Evolutionary conservation across 257 asterid genomes (phyloP), one percentile per base, ranked within the genome.

Genomic region (Petunia axillaris): DNA sequence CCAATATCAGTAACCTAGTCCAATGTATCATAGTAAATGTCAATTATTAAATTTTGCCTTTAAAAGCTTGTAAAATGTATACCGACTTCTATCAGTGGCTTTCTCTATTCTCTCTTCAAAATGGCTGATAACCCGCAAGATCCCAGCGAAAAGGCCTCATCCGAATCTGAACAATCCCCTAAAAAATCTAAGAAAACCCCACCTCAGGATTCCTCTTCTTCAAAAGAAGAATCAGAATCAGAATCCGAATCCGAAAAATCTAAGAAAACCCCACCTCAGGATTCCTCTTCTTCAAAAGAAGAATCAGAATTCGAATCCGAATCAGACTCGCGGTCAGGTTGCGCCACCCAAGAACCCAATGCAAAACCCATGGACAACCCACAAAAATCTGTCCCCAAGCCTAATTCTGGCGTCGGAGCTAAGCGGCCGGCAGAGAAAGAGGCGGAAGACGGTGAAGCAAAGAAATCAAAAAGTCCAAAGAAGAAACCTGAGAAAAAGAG

Each of bases 391-490:
- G 25, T 25, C 25, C 25, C 25, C 25, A 77, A 58, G 50, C 70
- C 87, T 6, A 50, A 83, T 81, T 38, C 88, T 10, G 6, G 76
- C 10, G 82, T 53, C 15, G 82, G 87, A 9, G 74, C 76, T 0
- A 91, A 91, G 68, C 89, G 96, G 2, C 81, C 89, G 2, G 87
- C 84, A 25, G 25, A 25, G 25, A 25, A 25, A 1, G 81, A 70
- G 1, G 86, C 52, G 46, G 90, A 46, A 38, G 89, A 53, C 8
- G 25, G 55, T 7, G 88, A 80, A 10, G 57, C 74, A 1, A 88
- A 81, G 82, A 92, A 85, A 2, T 58, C 85, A 0, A 88, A 90
- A 82, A 88, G 82, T 85, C 70, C 88, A 14, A 91, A 88, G 89
- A 90, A 78, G 70, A 87, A 87, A 53, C 43, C 81, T 1, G 89